Base-by-base conservation (phyloP, 768 basidiomycete genomes). In the Tylopilus rubrobrunneus region DNA sequence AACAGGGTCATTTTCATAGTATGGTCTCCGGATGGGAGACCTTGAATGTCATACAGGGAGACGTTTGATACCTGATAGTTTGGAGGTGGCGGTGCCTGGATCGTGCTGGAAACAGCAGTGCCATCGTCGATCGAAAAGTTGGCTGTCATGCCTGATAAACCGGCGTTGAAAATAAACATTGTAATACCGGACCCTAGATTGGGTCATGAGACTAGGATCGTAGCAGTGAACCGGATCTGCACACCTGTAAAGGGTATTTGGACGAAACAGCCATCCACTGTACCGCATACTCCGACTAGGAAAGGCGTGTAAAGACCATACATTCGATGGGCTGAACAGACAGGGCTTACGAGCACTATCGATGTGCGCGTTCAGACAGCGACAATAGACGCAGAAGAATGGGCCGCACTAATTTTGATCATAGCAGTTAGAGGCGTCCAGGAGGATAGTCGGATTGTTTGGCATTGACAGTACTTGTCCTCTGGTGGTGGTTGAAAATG, bases 321-420 rank as follows among this genome's bases (percentile, higher is more conserved):
- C n/a, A n/a, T 47, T 7, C 23, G 7, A 45, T 8, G 27, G 9
- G 29, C 3, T 33, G 15, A 45, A 15, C 3, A 7, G 23, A 39
- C 2, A 21, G n/a, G n/a, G 40, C 66, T 58, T 53, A 66, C 65
- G 49, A 31, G 63, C 54, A 23, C 65, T 66, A 27, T 45, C 28
- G 40, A 27, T 33, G 19, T 4, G 17, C 1, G 7, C 12, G 21
- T 49, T 62, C 45, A 55, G 54, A 33, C 36, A 25, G 36, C 4
- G n/a, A n/a, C 0, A 36, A 36, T 36, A 14, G n/a, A n/a, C n/a
- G n/a, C n/a, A n/a, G n/a, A n/a, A n/a, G n/a, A n/a, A n/a, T n/a
- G n/a, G n/a, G n/a, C n/a, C n/a, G n/a, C 45, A 66, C 65, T 67
- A 67, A 43, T 67, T 64, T 36, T 60, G 37, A 29, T 67, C 45